A percentile compares a stretch with the other conserved stretches of the same genome.
These are phyloP conservation scores for Plasmodium reichenowi DNA, from an alignment of 169 alveolate species.

Conservation along the genomic window DNA sequence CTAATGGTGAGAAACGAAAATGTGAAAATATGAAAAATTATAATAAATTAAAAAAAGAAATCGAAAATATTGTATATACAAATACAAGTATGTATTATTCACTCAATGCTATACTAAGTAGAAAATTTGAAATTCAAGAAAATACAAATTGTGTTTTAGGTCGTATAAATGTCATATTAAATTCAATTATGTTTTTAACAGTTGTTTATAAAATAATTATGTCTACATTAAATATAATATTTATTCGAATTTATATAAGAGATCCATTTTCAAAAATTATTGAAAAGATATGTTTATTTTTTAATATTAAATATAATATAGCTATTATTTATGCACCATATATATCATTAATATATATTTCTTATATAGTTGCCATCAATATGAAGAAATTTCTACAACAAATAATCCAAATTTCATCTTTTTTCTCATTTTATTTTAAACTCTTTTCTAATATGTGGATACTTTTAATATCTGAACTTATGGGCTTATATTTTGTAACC, in stretches of 20 bases:
- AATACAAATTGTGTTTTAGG: conserved; percentile 60
- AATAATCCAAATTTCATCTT: conserved; percentile 60
- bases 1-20: conserved; percentile 8
- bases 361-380: conserved; percentile 67
- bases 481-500: conserved; percentile 71
- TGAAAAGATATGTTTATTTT: conserved; percentile 61
- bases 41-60: conserved; percentile 64
- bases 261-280: conserved; percentile 71
- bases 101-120: conserved; percentile 49
- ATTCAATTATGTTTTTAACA: conserved; percentile 66
- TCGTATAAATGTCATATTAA: conserved; percentile 43
- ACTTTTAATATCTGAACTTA: conserved; percentile 54
- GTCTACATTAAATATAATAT: conserved; percentile 55
- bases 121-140: conserved; percentile 69
- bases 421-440: conserved; percentile 63
- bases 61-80: conserved; percentile 69
- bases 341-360: conserved; percentile 55
- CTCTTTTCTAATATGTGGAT: conserved; percentile 70
- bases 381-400: conserved; percentile 73
- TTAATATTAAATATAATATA: conserved; percentile 56
- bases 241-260: conserved; percentile 63
- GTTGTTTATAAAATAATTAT: conserved; percentile 61
- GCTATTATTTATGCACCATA: conserved; percentile 73
- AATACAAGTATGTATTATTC: conserved; percentile 75
- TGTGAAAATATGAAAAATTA: conserved; percentile 42